Evolutionary conservation across 2,329 filamentous ascomycete genomes (phyloP), one percentile per base, ranked within the genome.

Genomic region (Sporothrix brunneoviolacea): DNA sequence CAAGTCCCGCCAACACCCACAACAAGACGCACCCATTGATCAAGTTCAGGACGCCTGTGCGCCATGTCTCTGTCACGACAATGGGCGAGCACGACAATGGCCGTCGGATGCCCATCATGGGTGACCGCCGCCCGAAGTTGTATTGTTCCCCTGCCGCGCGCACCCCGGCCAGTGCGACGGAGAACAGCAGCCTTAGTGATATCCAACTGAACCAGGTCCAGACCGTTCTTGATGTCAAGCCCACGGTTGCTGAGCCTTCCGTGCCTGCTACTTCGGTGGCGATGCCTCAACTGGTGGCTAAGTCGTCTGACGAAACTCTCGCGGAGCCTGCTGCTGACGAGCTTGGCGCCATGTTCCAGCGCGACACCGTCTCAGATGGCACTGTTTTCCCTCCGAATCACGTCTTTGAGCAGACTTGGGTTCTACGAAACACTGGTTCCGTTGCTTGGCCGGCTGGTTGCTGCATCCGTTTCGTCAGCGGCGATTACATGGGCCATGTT

Each of bases 1-100:
- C 91, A 43, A 83, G 83, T 61, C 93, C 93, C 8, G 75, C 75
- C 57, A 91, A 94, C 67, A 74, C 72, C 19, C 93, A 98, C 74
- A 96, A 97, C 74, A 84, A 83, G 68, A 95, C 91, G n/a, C 93
- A 98, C 62, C 93, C 93, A 24, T 74, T 98, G 60, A 90, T 98
- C 74, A 96, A 95, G 73, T 90, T 98, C 75, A 95, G 89, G 77
- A 94, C 88, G 3, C 87, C 91, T 9, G 85, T 98, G 43, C 86
- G 88, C 58, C 85, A 88, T 59, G 88, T 95, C 32, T 91, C 81
- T 55, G 87, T 98, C 47, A 91, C 83, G 44, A 97, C 91, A 8
- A 76, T 86, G 56, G 86, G 85, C 48, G 88, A 95, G 68, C 82
- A 89, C 60, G 78, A 77, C 53, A 73, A 82, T 58, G 86, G 86